Evolutionary conservation across 441 rosid genomes (phyloP).

Genomic region (Pelargonium citronellum): DNA sequence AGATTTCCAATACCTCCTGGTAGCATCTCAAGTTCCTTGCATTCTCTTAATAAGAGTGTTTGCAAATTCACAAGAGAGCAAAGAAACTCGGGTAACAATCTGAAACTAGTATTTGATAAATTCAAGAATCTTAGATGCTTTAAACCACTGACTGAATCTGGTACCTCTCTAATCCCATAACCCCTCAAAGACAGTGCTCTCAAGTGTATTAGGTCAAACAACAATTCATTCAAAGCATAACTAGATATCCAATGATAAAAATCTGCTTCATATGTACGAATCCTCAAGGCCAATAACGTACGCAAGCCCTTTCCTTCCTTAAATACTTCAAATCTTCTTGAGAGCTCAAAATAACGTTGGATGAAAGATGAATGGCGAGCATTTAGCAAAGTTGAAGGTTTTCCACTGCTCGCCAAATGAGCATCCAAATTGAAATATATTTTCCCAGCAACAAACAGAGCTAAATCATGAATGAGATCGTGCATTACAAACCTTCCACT

Average conservation of each 20-base stretch:
- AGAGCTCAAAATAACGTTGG: neutral
- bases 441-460: neutral
- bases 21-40: neutral
- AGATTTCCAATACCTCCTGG: neutral
- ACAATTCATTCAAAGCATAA: neutral
- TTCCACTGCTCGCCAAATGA: neutral
- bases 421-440: neutral
- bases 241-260: too few species aligned
- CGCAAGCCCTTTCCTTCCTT: neutral
- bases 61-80: constrained; percentile 8
- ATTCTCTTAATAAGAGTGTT: neutral
- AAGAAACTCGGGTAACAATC: neutral
- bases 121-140: constrained; percentile 17
- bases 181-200: neutral
- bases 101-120: neutral
- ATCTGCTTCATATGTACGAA: too few species aligned
- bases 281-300: too few species aligned
- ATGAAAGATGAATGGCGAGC: neutral
- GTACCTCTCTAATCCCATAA: neutral
- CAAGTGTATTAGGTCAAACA: neutral
- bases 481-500: constrained; percentile 13
- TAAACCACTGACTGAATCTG: neutral
- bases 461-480: constrained; percentile 17
- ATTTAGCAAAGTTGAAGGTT: neutral
- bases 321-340: neutral